Percentiles rank a stretch among this genome's conserved stretches.
phyloP scores from a whole-genome alignment of 139 green algal species.

The Dunaliella primolecta region DNA sequence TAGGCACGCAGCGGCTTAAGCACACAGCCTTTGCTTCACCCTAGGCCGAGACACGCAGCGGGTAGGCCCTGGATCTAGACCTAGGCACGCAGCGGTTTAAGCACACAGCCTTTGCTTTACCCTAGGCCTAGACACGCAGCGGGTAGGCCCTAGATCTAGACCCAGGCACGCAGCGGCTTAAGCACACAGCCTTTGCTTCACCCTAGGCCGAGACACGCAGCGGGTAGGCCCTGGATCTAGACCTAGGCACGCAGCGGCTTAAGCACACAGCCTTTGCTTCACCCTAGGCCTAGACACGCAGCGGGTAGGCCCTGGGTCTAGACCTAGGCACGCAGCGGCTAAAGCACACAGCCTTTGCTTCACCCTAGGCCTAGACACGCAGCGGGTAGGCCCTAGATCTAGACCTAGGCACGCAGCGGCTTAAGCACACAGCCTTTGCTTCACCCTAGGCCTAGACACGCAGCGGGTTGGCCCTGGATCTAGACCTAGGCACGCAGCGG shows the following conservation, averaged over 20 bases:
- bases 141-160: slow-evolving; percentile 42
- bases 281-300: slow-evolving; percentile 90
- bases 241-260: too few relatives aligned
- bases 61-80: too few relatives aligned
- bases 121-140: slow-evolving; percentile 88
- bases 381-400: slow-evolving; percentile 59
- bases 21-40: slow-evolving; percentile 88
- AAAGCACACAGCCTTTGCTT: slow-evolving; percentile 92
- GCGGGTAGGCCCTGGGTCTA: slow-evolving; percentile 46
- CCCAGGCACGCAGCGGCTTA: too few relatives aligned
- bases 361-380: slow-evolving; percentile 88
- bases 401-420: too few relatives aligned
- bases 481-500: too few relatives aligned
- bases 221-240: slow-evolving; percentile 44
- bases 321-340: too few relatives aligned
- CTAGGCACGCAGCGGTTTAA: too few relatives aligned
- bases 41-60: slow-evolving; percentile 90
- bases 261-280: slow-evolving; percentile 90
- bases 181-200: slow-evolving; percentile 89
- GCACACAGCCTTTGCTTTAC: slow-evolving; percentile 90
- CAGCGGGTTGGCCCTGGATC: slow-evolving; percentile 64
- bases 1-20: too few relatives aligned
- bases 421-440: slow-evolving; percentile 88
- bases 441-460: slow-evolving; percentile 89
- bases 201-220: slow-evolving; percentile 90